Evolutionary conservation across 2,329 filamentous ascomycete genomes (phyloP), one percentile per base, ranked within the genome.

Genomic region (Phialophora macrospora): DNA sequence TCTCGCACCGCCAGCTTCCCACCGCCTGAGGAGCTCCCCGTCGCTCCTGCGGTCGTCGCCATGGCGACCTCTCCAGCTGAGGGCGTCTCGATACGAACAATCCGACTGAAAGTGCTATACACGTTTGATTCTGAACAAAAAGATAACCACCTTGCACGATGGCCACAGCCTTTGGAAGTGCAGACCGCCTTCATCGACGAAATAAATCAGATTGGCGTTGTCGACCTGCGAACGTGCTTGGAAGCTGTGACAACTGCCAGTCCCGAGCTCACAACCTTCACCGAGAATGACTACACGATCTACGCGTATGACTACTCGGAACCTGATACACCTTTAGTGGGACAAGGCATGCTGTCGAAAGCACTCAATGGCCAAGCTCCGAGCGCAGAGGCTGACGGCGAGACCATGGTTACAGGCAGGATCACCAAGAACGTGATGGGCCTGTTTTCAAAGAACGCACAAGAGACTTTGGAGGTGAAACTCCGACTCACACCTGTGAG

Each of bases 301-400:
- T 99, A 99, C 79, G 93, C 94, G 32, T 92, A 92, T 80, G 95
- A 99, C 78, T 98, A 94, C 77, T 97, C 95, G 12, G 95, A 99
- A 79, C 91, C 91, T 70, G 93, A 97, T 75, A 92, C 89, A 20
- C 95, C 96, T 60, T 84, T 98, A 63, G 94, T 97, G 26, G 95
- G 95, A 24, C 94, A 99, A 78, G 95, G 96, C 60, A 92, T 98
- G 88, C 83, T 99, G 22, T 98, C 95, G 44, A 90, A 90, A 85
- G 87, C 89, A 24, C 83, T 98, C 54, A 84, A 85, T 82, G 83
- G n/a, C 74, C 84, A 62, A 83, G 82, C 14, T 84, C 86, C 38
- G 79, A 80, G 73, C 58, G 68, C 68, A 51, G 71, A 69, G 28
- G 63, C 64, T 7, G 73, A 74, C 14, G 55, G 68, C 62, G 60